Evolutionary conservation across 805 yeast genomes (phyloP), one percentile per base, ranked within the genome.

Genomic region (Myxozyma sirexii): DNA sequence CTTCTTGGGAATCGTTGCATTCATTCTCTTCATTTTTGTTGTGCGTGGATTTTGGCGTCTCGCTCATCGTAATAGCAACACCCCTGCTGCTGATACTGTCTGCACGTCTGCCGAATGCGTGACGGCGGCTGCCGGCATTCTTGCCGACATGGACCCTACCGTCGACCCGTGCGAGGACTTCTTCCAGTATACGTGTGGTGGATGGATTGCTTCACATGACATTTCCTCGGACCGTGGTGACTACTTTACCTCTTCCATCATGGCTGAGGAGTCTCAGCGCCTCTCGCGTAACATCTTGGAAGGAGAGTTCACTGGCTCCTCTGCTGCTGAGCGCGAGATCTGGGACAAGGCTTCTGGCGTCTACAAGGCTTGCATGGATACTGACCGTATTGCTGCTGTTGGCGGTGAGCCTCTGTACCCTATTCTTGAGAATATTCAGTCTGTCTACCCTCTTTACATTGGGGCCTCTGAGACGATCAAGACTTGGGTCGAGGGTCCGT

Each of bases 321-420:
- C 45, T n/a, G 56, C 63, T 23, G 59, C 55, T 23, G 66, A 61
- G 37, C 56, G 58, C 13, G 62, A 53, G 35, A 62, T 61, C 33
- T 63, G 59, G 58, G 57, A 47, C 15, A 63, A 63, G 55, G 66
- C 65, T 17, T 35, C 65, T 19, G 62, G 65, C n/a, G 63, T 62
- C 29, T 63, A 63, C 48, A 42, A 35, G 17, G 66, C 66, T 4
- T 63, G 66, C 62, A 63, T 63, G 66, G 53, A 62, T 47, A 53
- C 56, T 27, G 60, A 57, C 15, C 59, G 56, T 15, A 62, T 63
- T 15, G 51, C 56, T 12, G 50, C 46, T 6, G 57, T 41, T 21
- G 66, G 65, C 12, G 59, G 54, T 24, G 57, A 33, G 49, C 66
- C 66, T 4, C n/a, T 63, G 7, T 62, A 61, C 8, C 53, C 54